Base-by-base conservation (phyloP, 1,284 basidiomycete genomes). In the Rhodotorula sp. region DNA sequence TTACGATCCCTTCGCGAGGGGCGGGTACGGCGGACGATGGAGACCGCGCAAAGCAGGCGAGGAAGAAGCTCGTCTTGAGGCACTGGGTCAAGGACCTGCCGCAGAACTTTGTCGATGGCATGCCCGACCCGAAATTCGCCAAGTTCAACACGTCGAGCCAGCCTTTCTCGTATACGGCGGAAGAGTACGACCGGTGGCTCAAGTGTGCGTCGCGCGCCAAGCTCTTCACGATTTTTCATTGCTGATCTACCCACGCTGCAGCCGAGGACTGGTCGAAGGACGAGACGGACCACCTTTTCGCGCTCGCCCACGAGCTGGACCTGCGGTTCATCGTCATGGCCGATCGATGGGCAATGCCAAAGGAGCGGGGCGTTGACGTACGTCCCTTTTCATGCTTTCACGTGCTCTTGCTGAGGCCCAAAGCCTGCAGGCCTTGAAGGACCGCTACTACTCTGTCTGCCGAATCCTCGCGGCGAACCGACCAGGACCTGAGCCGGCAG, bases 251-350 rank as follows among this genome's bases (percentile, higher is more conserved):
- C 10, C 27, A 5, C 1, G 29, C 4, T 20, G 47, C 49, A 71
- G 67, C 44, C 24, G 64, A 64, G 17, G 88, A 90, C 68, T 99
- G 96, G 96, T 87, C 91, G 0, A 90, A 90, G 74, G 92, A 94
- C 77, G 94, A 99, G 82, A 98, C 96, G 0, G 90, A 93, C 78
- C 94, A 98, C 78, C 84, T 99, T 0, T 95, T 99, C 81, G 83
- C 84, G 10, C 81, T 97, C 22, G 88, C 91, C 27, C 84, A 86
- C 58, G 86, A 90, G 63, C 99, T 91, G 76, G 95, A 98, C 80
- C 83, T 89, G 27, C 86, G 96, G 59, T 99, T 95, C 85, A 89
- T 92, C 78, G 85, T 99, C 71, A 88, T 95, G 19, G 85, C 90
- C 67, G 96, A 99, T 80, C 87, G 96, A 39, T 99, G 96, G 80